These are phyloP conservation scores for Cenchrus fungigraminus DNA, from an alignment of 176 grass and related monocot genomes.

Conservation along the genomic window DNA sequence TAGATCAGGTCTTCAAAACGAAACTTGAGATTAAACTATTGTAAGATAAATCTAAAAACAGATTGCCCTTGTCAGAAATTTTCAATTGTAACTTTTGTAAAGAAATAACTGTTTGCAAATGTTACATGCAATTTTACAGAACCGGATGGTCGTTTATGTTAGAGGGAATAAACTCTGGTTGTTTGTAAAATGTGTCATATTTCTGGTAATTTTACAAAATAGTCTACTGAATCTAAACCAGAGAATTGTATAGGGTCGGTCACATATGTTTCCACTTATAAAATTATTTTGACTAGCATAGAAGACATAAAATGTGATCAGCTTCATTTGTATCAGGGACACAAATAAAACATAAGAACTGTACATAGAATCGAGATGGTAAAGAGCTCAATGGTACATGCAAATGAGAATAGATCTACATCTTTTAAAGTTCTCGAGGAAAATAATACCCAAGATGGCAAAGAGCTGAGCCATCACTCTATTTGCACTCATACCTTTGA, in stretches of 20 bases:
- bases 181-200: background rate
- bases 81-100: background rate
- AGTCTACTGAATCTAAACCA: slow-evolving; percentile 19
- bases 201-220: slow-evolving; percentile 28
- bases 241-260: background rate
- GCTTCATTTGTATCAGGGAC: background rate
- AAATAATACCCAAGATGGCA: background rate
- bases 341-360: background rate
- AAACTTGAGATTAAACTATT: slow-evolving; percentile 17
- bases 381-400: background rate
- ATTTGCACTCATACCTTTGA: slow-evolving; percentile 70
- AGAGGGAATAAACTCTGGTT: background rate
- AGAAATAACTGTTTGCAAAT: background rate
- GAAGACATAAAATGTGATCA: slow-evolving; percentile 5
- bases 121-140: background rate
- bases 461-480: slow-evolving; percentile 28
- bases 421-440: slow-evolving; percentile 11
- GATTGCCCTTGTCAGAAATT: background rate
- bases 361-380: background rate
- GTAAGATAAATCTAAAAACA: slow-evolving; percentile 16
- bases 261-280: slow-evolving; percentile 16
- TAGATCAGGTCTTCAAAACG: slow-evolving; percentile 4
- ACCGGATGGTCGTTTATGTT: background rate
- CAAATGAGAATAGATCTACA: slow-evolving; percentile 25
- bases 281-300: background rate